Evolutionary conservation across 768 basidiomycete genomes (phyloP), one percentile per base, ranked within the genome.

Genomic region (Steccherinum ochraceum): DNA sequence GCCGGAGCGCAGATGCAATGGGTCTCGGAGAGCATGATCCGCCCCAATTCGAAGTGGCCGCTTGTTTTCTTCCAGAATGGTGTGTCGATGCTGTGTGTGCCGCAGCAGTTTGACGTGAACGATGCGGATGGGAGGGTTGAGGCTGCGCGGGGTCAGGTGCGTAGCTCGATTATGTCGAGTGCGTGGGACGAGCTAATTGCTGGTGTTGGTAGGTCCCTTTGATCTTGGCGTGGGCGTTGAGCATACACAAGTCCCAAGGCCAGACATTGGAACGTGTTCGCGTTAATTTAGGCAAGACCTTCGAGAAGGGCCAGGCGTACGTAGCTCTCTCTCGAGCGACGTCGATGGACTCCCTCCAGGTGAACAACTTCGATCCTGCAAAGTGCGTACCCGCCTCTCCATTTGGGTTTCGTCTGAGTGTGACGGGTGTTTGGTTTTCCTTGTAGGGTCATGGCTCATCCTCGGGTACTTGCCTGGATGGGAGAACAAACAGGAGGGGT

Each of bases 211-310:
- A 80, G 77, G 56, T 83, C 7, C 79, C 80, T 2, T 57, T 86
- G 4, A 83, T 84, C 46, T 69, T 92, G n/a, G 83, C 92, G 0
- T 93, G 90, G 87, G 90, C 91, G 0, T 72, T 93, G 62, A 86
- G 84, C 45, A 83, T 93, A 27, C 90, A 93, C 68, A 94, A 94
- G 62, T 86, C 85, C 3, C 93, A 95, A 63, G 93, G 93, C 0
- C 92, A 93, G 65, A 94, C 93, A 0, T 68, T 95, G 41, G 80
- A 89, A 46, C 74, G 89, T 45, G 89, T 93, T 51, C 86, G 83
- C 52, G 86, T 93, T 3, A 83, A 93, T 60, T 75, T 94, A 23
- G 64, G 70, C 52, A 74, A 77, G 40, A 85, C 80, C 1, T 95
- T 95, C 67, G 93, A 88, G 64, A 84, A 79, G 52, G 86, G 86